These are phyloP conservation scores for Saururus chinensis DNA, from an alignment of 164 flowering plant genomes.

Conservation along the genomic window DNA sequence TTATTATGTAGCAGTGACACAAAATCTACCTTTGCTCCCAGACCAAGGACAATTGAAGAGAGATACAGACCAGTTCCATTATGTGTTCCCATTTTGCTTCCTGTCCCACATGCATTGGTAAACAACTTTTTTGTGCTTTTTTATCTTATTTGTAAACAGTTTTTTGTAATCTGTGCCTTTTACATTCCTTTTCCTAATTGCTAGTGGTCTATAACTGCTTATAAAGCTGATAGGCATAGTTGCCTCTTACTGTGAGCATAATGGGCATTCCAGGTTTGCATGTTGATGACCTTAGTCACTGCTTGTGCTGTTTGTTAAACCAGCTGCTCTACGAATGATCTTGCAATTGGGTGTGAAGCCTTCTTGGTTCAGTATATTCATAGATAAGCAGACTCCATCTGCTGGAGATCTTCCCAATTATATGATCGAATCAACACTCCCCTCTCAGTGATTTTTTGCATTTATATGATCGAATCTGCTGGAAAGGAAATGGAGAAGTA, in stretches of 20 bases:
- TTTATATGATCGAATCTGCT: not conserved
- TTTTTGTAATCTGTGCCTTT: no score
- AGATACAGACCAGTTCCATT: conserved; percentile 89
- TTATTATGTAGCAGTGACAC: conserved; percentile 50
- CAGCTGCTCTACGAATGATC: conserved; percentile 95
- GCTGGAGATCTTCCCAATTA: conserved; percentile 73
- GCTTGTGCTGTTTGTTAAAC: not conserved
- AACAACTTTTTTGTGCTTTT: not conserved
- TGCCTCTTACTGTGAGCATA: no score
- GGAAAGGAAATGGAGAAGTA: no score
- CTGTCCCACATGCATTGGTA: conserved; percentile 95
- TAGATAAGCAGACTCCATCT: conserved; percentile 36
- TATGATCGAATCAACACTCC: conserved; percentile 54
- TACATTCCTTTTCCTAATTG: no score
- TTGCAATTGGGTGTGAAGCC: conserved; percentile 92
- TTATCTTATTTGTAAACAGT: not conserved
- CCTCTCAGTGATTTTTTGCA: conserved; percentile 61
- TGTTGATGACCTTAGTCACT: no score
- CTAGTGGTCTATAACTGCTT: no score
- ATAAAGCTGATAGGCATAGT: no score
- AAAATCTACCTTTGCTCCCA: conserved; percentile 27
- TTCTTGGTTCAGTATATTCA: conserved; percentile 69
- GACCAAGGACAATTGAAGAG: conserved; percentile 47
- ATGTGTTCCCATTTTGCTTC: conserved; percentile 73
- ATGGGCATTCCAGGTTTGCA: no score